Base-by-base conservation (phyloP, 225 moss, liverwort and hornwort species). In the Neckera pumila region DNA sequence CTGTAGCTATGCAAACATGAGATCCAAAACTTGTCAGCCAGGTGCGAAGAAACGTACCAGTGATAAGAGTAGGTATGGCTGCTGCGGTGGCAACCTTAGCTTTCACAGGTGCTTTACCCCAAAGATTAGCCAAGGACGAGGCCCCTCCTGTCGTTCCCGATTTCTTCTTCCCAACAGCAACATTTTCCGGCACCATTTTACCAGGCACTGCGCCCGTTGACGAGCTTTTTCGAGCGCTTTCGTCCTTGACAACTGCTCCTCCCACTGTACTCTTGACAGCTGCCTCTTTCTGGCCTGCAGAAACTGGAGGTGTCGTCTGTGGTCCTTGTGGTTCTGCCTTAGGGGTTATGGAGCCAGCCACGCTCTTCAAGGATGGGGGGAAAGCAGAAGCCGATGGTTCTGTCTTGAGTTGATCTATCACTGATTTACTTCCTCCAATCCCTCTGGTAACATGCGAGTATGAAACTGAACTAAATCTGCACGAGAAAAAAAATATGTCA, bases 391-490 rank as follows among this genome's bases (percentile, higher is more conserved):
- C 90, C 81, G 90, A 89, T 53, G 94, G 76, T 74, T 89, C 85
- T 79, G 92, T 72, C 81, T 87, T 91, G 58, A 79, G 81, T 60
- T 91, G 92, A 72, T 89, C 64, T 72, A 94, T 91, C 61, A 92
- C 92, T 54, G 95, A 82, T 89, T 92, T 93, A 75, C 90, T 92
- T 88, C 91, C 89, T 82, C 89, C 89, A 59, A 93, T 42, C 66
- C 72, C 89, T 86, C 98, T 97, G 28, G 88, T 90, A 80, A 96
- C 95, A 85, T 86, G 89, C 21, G 95, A 86, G 88, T 95, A 98
- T 11, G 95, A 93, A 87, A 98, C 96, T 66, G 96, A 95, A 93
- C 98, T 98, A 85, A 96, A 98, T 87, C 98, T 98, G 95, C 91
- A 92, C 51, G 84, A 61, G 56, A 85, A 61, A 11, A 49, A 40